These are phyloP conservation scores for Syncephalastrum contaminatum DNA, from an alignment of 371 early-diverging fungal genomes.

Conservation along the genomic window DNA sequence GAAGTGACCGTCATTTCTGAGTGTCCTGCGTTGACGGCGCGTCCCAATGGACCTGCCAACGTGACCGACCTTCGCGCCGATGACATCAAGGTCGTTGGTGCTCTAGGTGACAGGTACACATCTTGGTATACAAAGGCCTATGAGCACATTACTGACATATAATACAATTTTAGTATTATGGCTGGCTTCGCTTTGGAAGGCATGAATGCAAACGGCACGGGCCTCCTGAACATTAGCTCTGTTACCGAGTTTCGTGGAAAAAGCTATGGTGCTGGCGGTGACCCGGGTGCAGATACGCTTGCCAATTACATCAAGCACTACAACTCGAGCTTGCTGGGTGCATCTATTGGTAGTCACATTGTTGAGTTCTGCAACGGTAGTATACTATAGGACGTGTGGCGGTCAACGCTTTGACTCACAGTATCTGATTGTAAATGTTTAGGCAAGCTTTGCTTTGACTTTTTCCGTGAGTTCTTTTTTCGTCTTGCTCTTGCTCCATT, in stretches of 20 bases:
- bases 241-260: conserved; percentile 40
- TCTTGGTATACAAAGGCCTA: too few species aligned
- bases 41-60: conserved; percentile 11
- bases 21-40: conserved; percentile 21
- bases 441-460: conserved; percentile 1
- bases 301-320: conserved; percentile 42
- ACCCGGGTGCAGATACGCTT: conserved; percentile 36
- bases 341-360: conserved; percentile 35
- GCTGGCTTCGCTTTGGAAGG: conserved; percentile 31
- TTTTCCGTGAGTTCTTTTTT: conserved; percentile 4
- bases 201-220: conserved; percentile 9
- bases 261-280: conserved; percentile 47
- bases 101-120: conserved; percentile 28
- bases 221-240: conserved; percentile 14
- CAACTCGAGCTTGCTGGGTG: conserved; percentile 28
- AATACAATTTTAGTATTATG: conserved; percentile 20
- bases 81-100: conserved; percentile 29
- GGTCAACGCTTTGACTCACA: neutral
- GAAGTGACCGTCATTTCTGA: conserved; percentile 8
- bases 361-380: conserved; percentile 20
- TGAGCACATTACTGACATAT: too few species aligned
- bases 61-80: conserved; percentile 25
- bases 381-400: neutral
- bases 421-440: neutral
- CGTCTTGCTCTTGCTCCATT: neutral